Base-by-base conservation (phyloP, 1,284 basidiomycete species). In the Cutaneotrichosporon sp. region DNA sequence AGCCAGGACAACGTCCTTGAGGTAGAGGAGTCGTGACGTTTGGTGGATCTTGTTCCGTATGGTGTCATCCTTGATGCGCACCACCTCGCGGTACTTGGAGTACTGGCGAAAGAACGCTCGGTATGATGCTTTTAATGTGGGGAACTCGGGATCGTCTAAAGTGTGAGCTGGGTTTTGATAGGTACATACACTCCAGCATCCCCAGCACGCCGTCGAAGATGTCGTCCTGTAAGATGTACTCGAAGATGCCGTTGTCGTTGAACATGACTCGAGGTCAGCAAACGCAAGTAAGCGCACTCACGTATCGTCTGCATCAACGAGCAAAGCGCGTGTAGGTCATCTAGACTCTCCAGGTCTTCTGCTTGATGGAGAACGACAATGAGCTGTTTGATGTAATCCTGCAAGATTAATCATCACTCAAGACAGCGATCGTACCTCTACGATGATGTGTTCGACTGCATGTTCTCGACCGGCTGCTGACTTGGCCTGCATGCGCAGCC, bases 1-100 rank as follows among this genome's bases (percentile, higher is more conserved):
- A 0, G 94, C 93, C 38, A 99, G 89, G 42, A 99, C 92, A 64
- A 99, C 96, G 76, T 99, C 96, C 79, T 97, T 98, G 69, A 99
- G 89, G 80, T 96, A 99, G 73, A 93, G 90, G 4, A 99, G 85
- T 14, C 96, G 90, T 76, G 97, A 98, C 1, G 94, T 97, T 75
- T 97, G 92, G 60, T 97, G 94, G 53, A 99, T 91, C 82, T 98
- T 97, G 67, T 86, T 86, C 73, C 89, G 88, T 52, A 96, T 88
- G 56, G 77, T 69, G 22, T 84, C 80, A 72, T 95, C 90, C 51
- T 85, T 85, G 73, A 97, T 90, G 32, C 86, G 84, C 64, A 97
- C 88, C 53, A 94, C 92, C 78, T 94, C 87, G 68, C 91, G 89
- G 81, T 92, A 98, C 58, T 86, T 88, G 5, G 91, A 86, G 14